phyloP scores from a whole-genome alignment of 441 rosid species.

The Erodium moschatum region DNA sequence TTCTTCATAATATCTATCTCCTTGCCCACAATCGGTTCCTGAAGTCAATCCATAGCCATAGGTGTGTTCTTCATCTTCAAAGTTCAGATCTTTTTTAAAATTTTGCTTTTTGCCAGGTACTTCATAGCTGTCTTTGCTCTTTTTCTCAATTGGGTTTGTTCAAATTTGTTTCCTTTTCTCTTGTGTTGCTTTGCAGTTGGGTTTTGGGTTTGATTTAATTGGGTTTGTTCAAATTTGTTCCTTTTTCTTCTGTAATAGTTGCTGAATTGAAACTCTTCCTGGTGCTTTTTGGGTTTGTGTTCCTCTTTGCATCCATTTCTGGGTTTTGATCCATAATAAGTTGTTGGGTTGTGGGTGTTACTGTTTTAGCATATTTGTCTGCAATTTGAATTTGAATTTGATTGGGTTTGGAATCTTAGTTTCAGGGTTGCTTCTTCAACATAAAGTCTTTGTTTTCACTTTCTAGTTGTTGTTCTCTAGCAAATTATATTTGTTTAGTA shows the following conservation, averaged over 20 bases:
- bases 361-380: background rate
- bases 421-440: background rate
- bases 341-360: background rate
- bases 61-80: background rate
- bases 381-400: background rate
- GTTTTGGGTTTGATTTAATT: background rate
- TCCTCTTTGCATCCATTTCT: background rate
- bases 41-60: background rate
- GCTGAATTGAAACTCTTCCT: background rate
- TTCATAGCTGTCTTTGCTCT: background rate
- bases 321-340: background rate
- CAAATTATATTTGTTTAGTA: background rate
- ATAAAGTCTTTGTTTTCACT: background rate
- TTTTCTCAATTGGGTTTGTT: too few species aligned
- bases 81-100: background rate
- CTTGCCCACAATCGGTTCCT: too few species aligned
- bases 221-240: too few species aligned
- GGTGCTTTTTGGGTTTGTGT: background rate
- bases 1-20: too few species aligned
- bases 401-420: background rate
- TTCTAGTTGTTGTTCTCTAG: background rate
- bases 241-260: background rate
- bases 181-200: too few species aligned
- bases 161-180: too few species aligned
- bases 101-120: background rate